Conservation (phyloP, 163 green algal species). For the Chloroidium sp. region DNA sequence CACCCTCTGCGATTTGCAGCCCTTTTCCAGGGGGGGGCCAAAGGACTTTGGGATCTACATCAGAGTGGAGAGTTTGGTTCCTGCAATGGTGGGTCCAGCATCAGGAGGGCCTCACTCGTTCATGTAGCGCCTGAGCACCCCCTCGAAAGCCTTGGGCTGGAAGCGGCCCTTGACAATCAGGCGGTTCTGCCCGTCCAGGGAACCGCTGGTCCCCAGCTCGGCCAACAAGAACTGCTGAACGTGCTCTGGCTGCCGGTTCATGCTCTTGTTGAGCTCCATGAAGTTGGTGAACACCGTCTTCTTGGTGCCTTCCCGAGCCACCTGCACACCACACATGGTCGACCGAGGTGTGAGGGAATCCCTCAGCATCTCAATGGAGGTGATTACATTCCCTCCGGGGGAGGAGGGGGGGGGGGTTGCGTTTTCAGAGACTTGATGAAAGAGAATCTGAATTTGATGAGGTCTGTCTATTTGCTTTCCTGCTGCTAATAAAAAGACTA, state of each 20-base stretch:
- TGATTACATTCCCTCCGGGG: too few species aligned
- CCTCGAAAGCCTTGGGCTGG: constrained; percentile 97
- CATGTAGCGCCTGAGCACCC: constrained; percentile 92
- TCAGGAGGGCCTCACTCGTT: constrained; percentile 52
- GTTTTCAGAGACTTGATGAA: neutral
- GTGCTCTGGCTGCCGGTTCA: constrained; percentile 66
- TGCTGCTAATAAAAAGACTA: neutral
- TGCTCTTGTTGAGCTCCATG: constrained; percentile 95
- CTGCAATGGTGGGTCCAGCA: too few species aligned
- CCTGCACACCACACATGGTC: constrained; percentile 28
- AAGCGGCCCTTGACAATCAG: constrained; percentile 97
- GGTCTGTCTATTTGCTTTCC: neutral
- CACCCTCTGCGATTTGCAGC: too few species aligned
- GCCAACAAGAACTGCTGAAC: constrained; percentile 23
- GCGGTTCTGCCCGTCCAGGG: constrained; percentile 89
- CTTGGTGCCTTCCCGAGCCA: constrained; percentile 97
- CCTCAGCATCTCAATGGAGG: too few species aligned
- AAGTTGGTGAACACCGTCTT: constrained; percentile 99
- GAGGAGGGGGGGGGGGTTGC: too few species aligned
- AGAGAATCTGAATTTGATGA: neutral
- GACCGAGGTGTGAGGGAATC: neutral
- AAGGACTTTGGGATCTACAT: too few species aligned
- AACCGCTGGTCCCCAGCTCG: constrained; percentile 79
- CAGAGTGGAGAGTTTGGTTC: too few species aligned
- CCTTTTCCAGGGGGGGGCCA: too few species aligned